Evolutionary conservation across 495 filamentous ascomycete species (phyloP), one percentile per base, ranked within the genome.

Genomic region (Hypoxylon fragiforme): DNA sequence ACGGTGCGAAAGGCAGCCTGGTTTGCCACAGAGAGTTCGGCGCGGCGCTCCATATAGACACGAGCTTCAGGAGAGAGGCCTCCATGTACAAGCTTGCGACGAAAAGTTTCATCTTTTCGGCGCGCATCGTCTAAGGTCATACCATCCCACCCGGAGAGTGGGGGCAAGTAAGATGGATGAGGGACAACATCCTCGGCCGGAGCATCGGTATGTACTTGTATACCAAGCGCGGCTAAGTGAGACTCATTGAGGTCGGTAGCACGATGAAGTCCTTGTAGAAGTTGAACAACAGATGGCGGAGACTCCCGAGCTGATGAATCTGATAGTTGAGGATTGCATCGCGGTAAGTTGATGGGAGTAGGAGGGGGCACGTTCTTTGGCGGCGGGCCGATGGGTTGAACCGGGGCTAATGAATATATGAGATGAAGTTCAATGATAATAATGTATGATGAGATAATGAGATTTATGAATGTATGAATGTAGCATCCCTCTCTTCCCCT

Each of bases 271-370:
- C 51, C 60, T 48, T 79, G 78, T 18, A 81, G 57, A 12, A 78
- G 55, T 19, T 64, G 45, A 14, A 74, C 69, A 42, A 82, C 63
- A 34, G 75, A 68, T 11, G 20, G 45, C 9, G 42, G 64, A 20
- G 32, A 21, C 15, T 44, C 40, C 7, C 24, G 39, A 7, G 44
- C 45, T 32, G 54, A 39, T 35, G 44, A 31, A n/a, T 26, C 50
- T 54, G 35, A 43, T 49, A 61, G 18, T 47, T 68, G 65, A 11
- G 77, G 75, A 19, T 59, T 62, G 54, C 66, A 78, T 30, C 67
- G 64, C 37, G 79, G 79, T 36, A 82, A 73, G 56, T 67, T 72
- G 60, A 82, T 62, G 30, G 76, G 77, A n/a, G 76, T 80, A n/a
- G 77, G 70, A 19, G 76, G 75, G 18, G 73, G 76, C n/a, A 78